Conservation (phyloP, 208 protist genomes). For the Leishmania gerbilli region DNA sequence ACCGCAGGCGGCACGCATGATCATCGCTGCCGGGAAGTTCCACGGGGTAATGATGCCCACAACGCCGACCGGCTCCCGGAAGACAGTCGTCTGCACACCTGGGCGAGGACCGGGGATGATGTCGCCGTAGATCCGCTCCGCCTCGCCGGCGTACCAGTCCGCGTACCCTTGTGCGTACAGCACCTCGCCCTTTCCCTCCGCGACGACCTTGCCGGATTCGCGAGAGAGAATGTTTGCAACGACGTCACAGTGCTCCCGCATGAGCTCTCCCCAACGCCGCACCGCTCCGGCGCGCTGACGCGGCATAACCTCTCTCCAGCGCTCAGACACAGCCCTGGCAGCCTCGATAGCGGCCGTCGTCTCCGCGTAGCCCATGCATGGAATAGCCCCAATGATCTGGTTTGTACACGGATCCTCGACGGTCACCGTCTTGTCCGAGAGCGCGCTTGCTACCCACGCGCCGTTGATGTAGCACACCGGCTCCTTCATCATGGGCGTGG, state of each 20-base stretch:
- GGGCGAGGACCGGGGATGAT: conserved; percentile 59
- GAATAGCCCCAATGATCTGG: conserved; percentile 55
- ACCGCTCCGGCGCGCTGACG: conserved; percentile 62
- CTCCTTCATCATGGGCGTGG: conserved; percentile 32
- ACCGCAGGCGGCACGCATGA: conserved; percentile 70
- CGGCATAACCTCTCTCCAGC: conserved; percentile 67
- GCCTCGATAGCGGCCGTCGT: conserved; percentile 60
- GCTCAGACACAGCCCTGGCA: conserved; percentile 59
- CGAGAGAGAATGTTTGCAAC: conserved; percentile 71
- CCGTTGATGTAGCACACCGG: conserved; percentile 74
- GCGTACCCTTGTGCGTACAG: conserved; percentile 63
- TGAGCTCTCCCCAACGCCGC: conserved; percentile 64
- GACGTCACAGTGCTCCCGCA: conserved; percentile 45
- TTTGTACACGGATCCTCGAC: conserved; percentile 87
- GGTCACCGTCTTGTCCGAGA: conserved; percentile 30
- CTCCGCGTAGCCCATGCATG: conserved; percentile 53
- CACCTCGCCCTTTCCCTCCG: conserved; percentile 74
- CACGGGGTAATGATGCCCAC: conserved; percentile 91
- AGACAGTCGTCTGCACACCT: conserved; percentile 61
- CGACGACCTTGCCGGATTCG: conserved; percentile 83
- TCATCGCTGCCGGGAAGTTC: conserved; percentile 93
- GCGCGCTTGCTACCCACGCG: conserved; percentile 38
- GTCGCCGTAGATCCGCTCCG: conserved; percentile 81
- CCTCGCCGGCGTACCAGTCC: conserved; percentile 91
- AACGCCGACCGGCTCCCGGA: conserved; percentile 85